Base-by-base conservation (phyloP, 2,329 filamentous ascomycete genomes). In the Colletotrichum noveboracense region DNA sequence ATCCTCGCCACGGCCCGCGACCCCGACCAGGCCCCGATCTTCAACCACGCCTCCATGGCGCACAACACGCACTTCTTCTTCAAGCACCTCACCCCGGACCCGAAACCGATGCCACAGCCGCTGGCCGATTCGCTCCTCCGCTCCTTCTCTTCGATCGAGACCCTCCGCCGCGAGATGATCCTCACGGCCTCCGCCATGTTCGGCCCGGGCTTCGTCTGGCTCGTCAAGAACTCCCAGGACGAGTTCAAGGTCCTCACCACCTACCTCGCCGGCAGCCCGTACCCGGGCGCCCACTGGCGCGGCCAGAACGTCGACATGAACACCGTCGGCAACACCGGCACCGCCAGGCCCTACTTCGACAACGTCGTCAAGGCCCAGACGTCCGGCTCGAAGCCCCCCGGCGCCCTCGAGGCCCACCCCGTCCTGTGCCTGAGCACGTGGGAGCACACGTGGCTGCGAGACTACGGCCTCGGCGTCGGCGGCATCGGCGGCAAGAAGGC, bases 21-120 rank as follows among this genome's bases (percentile, higher is more conserved):
- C 81, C 94, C 96, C 60, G 89, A 89, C 79, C 89, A 91, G 77
- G 97, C 97, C 56, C 89, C 93, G 80, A 88, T 94, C 83, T 99
- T 99, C 92, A 99, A 98, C 91, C 92, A 97, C 84, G 97, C 97
- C 84, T 98, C 95, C 80, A 98, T 98, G 94, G 95, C 95, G 71
- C 94, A 95, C 90, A 98, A 98, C 91, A 98, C 92, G 84, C 88
- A 92, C 83, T 94, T 95, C 88, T 96, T 95, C 91, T 96, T 96
- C 90, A 84, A 91, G 79, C 86, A 89, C 81, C 83, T 87, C 77
- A 80, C 83, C 70, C 85, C 85, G 71, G 69, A 77, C 83, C 89
- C 82, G 71, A 87, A 84, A 64, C 80, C 85, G 78, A 93, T 94
- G 78, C 91, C 91, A 75, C 82, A 86, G 3, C 78, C 82, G 58